These are phyloP conservation scores for Monilinia aucupariae DNA, from an alignment of 2,329 filamentous ascomycete genomes.

Conservation along the genomic window DNA sequence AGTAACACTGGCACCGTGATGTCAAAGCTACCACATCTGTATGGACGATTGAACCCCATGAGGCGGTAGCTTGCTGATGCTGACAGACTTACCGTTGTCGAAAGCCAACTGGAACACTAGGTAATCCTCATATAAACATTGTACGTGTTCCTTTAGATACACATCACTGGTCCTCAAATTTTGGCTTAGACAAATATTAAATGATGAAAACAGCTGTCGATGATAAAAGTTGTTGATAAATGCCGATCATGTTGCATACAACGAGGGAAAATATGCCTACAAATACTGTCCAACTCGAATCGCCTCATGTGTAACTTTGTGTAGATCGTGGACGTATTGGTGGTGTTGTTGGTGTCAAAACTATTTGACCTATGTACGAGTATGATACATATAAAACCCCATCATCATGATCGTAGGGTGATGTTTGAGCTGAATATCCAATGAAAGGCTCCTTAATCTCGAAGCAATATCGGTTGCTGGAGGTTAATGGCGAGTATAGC, in stretches of 20 bases:
- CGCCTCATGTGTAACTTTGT: neutral
- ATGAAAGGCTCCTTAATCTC: neutral
- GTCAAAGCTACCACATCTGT: neutral
- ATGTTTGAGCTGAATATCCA: neutral
- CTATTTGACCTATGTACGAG: constrained; percentile 6
- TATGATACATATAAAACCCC: neutral
- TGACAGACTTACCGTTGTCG: neutral
- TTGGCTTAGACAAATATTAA: neutral
- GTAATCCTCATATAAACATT: neutral
- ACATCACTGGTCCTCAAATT: neutral
- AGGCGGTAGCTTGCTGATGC: neutral
- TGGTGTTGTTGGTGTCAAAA: constrained; percentile 1
- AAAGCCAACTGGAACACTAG: neutral
- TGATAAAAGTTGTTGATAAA: no score
- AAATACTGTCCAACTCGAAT: neutral
- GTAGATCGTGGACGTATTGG: neutral
- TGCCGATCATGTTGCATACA: neutral
- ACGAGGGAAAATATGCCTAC: neutral
- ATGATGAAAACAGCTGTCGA: neutral
- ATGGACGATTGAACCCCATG: neutral
- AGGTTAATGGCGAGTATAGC: neutral
- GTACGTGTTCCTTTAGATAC: neutral
- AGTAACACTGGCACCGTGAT: neutral
- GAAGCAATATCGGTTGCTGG: neutral
- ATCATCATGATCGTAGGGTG: neutral